phyloP scores from a whole-genome alignment of 805 yeast species.

The Saccharomycopsis schoenii region DNA sequence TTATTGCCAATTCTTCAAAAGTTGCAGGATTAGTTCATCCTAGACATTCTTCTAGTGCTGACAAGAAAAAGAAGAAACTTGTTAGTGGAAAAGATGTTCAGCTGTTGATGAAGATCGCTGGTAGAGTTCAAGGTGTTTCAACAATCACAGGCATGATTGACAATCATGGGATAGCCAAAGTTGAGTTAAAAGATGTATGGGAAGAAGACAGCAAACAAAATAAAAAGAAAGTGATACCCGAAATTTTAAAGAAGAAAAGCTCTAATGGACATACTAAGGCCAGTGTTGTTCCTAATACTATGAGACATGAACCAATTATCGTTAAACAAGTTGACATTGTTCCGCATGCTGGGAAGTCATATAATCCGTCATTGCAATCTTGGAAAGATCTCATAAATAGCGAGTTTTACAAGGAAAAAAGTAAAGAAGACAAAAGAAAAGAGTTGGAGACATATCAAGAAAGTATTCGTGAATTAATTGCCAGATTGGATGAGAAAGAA shows the following conservation, averaged over 20 bases:
- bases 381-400: constrained; percentile 67
- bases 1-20: constrained; percentile 68
- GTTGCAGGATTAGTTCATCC: constrained; percentile 48
- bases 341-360: constrained; percentile 85
- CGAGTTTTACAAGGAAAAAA: constrained; percentile 58
- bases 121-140: constrained; percentile 51
- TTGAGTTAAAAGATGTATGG: constrained; percentile 63
- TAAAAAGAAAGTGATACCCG: constrained; percentile 27
- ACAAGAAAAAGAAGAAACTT: constrained; percentile 41
- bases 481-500: constrained; percentile 48
- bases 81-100: constrained; percentile 55
- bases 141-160: constrained; percentile 43
- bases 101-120: constrained; percentile 65
- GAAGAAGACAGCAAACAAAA: constrained; percentile 27
- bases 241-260: constrained; percentile 29
- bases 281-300: constrained; percentile 40
- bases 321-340: constrained; percentile 40
- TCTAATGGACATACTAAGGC: constrained; percentile 43
- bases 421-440: constrained; percentile 53
- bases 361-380: constrained; percentile 76
- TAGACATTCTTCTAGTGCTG: constrained; percentile 29
- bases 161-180: constrained; percentile 52
- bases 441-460: constrained; percentile 53
- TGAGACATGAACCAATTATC: constrained; percentile 40
- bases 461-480: constrained; percentile 56